Percentiles rank a stretch among this genome's conserved stretches.
These are phyloP conservation scores for Phytopythium oedochilum DNA, from an alignment of 352 stramenopile genomes.

Conservation along the genomic window DNA sequence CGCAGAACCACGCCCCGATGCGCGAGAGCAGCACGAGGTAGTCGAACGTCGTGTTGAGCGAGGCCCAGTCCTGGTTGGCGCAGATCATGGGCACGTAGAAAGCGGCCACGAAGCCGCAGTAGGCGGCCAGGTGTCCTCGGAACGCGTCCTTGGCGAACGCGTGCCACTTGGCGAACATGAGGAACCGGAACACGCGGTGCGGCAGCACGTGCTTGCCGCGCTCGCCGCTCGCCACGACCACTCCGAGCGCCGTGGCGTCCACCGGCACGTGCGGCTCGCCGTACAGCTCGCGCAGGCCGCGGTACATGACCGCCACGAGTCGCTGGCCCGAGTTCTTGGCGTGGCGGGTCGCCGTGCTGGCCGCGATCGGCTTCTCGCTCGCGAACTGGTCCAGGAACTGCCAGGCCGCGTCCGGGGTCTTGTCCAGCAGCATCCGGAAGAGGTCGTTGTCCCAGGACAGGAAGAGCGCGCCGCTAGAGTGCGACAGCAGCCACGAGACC, in stretches of 20 bases:
- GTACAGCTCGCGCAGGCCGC: conserved; percentile 34
- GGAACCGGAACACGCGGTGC: conserved; percentile 49
- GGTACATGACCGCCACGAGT: conserved; percentile 48
- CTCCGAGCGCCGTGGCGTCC: conserved; percentile 39
- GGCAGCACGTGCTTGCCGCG: conserved; percentile 41
- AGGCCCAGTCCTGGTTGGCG: conserved; percentile 45
- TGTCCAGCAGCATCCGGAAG: conserved; percentile 49
- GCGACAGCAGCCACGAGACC: conserved; percentile 16
- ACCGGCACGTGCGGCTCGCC: conserved; percentile 43
- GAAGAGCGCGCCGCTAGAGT: conserved; percentile 16
- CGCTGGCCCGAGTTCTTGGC: conserved; percentile 20
- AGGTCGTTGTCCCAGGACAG: conserved; percentile 34
- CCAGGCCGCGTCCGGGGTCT: conserved; percentile 30
- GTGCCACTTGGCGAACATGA: conserved; percentile 57
- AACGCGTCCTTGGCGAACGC: conserved; percentile 50
- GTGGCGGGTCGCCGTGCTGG: conserved; percentile 7
- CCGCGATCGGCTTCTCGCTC: conserved; percentile 26
- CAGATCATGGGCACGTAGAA: conserved; percentile 61
- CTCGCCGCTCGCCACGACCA: conserved; percentile 27
- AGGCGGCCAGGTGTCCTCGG: conserved; percentile 39
- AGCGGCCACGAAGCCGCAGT: conserved; percentile 37
- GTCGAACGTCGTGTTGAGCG: conserved; percentile 29
- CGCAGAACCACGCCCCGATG: conserved; percentile 42
- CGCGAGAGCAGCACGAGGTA: conserved; percentile 35
- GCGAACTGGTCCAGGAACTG: conserved; percentile 56